These are phyloP conservation scores for Tagetes erecta DNA, from an alignment of 129 eudicot genomes.

Conservation along the genomic window DNA sequence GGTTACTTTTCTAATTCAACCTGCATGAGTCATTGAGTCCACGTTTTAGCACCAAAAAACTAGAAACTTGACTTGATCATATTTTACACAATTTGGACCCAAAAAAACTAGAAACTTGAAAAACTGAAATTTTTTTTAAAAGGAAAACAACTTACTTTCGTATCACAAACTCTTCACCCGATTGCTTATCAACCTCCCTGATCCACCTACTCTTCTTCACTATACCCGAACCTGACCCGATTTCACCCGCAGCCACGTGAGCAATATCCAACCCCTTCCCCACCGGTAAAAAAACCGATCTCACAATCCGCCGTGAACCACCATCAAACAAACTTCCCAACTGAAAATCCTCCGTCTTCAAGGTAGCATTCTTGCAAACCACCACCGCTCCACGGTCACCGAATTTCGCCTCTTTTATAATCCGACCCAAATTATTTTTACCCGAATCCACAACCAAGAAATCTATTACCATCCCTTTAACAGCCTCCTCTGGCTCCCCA, in stretches of 20 bases:
- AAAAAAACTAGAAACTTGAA: neutral
- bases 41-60: no score
- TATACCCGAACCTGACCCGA: constrained; percentile 34
- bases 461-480: constrained; percentile 50
- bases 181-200: constrained; percentile 45
- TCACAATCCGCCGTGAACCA: constrained; percentile 57
- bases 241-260: constrained; percentile 62
- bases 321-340: constrained; percentile 55
- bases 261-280: constrained; percentile 85
- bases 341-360: constrained; percentile 42
- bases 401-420: constrained; percentile 61
- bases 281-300: constrained; percentile 76
- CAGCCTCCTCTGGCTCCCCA: constrained; percentile 57
- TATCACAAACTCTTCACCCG: constrained; percentile 64
- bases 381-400: constrained; percentile 83
- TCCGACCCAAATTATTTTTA: constrained; percentile 37
- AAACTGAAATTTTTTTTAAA: neutral
- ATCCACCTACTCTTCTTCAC: constrained; percentile 53
- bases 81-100: no score
- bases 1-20: no score
- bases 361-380: constrained; percentile 66
- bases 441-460: constrained; percentile 65
- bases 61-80: no score
- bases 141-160: constrained; percentile 34
- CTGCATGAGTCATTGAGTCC: no score